Evolutionary conservation across 208 protist species (phyloP), one percentile per base, ranked within the genome.

Genomic region (Leishmania mexicana): DNA sequence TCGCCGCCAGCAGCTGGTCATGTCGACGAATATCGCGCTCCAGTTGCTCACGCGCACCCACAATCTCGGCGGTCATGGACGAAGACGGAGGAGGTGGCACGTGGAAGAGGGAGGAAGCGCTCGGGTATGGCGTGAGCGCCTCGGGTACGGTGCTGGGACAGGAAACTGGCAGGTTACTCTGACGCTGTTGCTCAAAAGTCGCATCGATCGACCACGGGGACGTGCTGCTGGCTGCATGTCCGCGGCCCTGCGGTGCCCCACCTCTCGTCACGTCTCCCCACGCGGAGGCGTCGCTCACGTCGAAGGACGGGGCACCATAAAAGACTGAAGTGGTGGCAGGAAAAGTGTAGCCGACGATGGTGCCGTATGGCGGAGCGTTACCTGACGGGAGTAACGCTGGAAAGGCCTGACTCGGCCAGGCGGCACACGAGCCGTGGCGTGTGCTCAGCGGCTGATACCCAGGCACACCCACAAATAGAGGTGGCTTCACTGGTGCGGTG

Each of bases 1-100:
- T 91, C 17, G 93, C 91, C 45, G 85, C 86, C 53, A 94, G 76
- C 51, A 96, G 89, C 79, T 94, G 90, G 78, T 95, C 91, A 62
- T 96, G 87, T 42, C 86, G 91, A 4, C 81, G 83, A 47, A 95
- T 95, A 45, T 92, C 90, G 38, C 85, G 83, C 75, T 93, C 91
- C 67, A 96, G 83, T 51, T 81, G 85, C 45, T 85, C 86, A 40
- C 93, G 89, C 17, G 80, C n/a, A 6, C 67, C 77, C 8, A 54
- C 64, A n/a, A 71, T 15, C 47, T 73, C 74, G 10, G 71, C 74
- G 3, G 78, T 11, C 31, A 47, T 57, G 5, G 75, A 35, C 51
- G 42, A 53, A 45, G 83, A 60, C 35, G 83, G 51, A 28, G 75
- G 51, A 28, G 75, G 45, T 1, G 73, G 42, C 75, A 13, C n/a